Evolutionary conservation across 176 grass and related monocot genomes (phyloP).

Genomic region (Musa beccarii): DNA sequence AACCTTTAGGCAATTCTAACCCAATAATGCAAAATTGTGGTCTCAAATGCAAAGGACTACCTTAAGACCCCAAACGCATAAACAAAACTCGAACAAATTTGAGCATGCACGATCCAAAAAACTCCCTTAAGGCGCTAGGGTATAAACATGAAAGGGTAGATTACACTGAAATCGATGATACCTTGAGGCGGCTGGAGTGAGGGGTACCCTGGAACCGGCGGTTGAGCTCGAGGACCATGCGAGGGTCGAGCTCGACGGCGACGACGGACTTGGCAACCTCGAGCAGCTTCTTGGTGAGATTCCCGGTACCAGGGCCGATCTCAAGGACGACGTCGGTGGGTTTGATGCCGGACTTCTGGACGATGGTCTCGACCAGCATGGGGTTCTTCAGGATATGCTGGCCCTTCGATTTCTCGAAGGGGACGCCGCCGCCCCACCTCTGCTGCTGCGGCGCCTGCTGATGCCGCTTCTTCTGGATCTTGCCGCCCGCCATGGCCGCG

Average conservation of each 20-base stretch:
- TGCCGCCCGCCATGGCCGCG: slow-evolving; percentile 61
- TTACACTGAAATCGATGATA: background rate
- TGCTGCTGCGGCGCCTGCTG: slow-evolving; percentile 23
- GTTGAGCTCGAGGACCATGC: slow-evolving; percentile 92
- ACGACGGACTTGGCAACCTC: slow-evolving; percentile 84
- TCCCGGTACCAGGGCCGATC: slow-evolving; percentile 88
- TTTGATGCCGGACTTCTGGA: slow-evolving; percentile 79
- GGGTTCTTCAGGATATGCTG: slow-evolving; percentile 90
- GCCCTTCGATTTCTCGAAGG: slow-evolving; percentile 96
- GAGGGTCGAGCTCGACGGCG: slow-evolving; percentile 92
- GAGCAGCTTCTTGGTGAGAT: slow-evolving; percentile 88
- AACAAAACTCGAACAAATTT: background rate
- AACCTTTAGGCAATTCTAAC: too few species aligned
- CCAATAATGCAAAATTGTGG: too few species aligned
- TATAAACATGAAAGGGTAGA: background rate
- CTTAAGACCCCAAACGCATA: too few species aligned
- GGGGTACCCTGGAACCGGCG: slow-evolving; percentile 78
- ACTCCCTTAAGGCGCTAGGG: background rate
- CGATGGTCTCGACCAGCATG: slow-evolving; percentile 74
- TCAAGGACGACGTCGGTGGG: slow-evolving; percentile 88
- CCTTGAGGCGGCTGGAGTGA: slow-evolving; percentile 61
- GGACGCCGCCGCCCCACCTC: slow-evolving; percentile 49
- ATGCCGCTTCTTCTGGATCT: slow-evolving; percentile 74
- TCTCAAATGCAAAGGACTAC: too few species aligned
- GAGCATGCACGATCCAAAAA: background rate